Evolutionary conservation across 2,329 filamentous ascomycete genomes (phyloP).

Genomic region (Setomelanomma holmii): DNA sequence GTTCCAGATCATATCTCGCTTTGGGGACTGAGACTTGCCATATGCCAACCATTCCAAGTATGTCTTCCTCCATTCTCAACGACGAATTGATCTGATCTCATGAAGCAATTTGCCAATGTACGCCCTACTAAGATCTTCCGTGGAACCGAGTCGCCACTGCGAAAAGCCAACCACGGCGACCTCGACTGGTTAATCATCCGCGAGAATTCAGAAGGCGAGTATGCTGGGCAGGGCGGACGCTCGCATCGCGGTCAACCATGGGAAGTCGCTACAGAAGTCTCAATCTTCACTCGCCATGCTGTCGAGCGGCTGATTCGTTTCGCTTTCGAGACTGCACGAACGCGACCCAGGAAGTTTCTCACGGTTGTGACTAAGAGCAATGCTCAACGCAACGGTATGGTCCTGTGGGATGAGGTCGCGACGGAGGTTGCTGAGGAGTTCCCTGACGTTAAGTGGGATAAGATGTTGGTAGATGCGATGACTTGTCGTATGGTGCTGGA

Average conservation of each 20-base stretch:
- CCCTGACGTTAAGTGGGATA: conserved; percentile 66
- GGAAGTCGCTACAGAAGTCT: conserved; percentile 68
- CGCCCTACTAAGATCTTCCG: conserved; percentile 67
- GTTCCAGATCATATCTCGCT: conserved; percentile 65
- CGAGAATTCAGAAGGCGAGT: conserved; percentile 72
- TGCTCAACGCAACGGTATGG: conserved; percentile 71
- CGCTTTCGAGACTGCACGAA: conserved; percentile 67
- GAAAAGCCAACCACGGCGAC: conserved; percentile 62
- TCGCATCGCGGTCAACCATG: conserved; percentile 65
- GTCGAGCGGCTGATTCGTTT: conserved; percentile 68
- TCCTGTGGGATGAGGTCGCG: conserved; percentile 71
- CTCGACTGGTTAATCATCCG: conserved; percentile 72
- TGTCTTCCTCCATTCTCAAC: too few species aligned
- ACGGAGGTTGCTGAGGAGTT: conserved; percentile 63
- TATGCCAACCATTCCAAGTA: conserved; percentile 63
- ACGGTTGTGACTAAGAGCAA: conserved; percentile 73
- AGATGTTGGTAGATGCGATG: conserved; percentile 73
- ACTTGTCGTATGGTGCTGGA: conserved; percentile 69
- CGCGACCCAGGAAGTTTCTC: conserved; percentile 63
- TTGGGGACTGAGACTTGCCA: conserved; percentile 63
- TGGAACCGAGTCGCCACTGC: conserved; percentile 65
- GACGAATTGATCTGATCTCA: too few species aligned
- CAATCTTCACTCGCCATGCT: conserved; percentile 68
- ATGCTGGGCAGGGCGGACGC: conserved; percentile 69
- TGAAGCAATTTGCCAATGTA: conserved; percentile 65